Conservation (phyloP, 2,329 filamentous ascomycete genomes). For the Fusarium buharicum region DNA sequence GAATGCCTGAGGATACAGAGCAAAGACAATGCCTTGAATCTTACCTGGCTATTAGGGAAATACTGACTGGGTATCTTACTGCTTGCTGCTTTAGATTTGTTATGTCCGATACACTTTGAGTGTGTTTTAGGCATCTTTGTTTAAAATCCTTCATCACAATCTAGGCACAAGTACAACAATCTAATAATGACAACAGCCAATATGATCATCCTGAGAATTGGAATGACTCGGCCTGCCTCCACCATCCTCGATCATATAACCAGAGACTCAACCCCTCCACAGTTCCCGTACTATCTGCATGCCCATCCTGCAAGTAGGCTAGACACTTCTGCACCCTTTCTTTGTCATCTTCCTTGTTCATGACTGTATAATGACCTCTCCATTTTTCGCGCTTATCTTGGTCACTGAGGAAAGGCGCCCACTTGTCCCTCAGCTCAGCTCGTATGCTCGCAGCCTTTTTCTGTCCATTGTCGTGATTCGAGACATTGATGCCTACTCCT, state of each 20-base stretch:
- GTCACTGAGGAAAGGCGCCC: constrained; percentile 25
- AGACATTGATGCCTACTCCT: constrained; percentile 27
- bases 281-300: constrained; percentile 7
- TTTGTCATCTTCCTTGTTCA: constrained; percentile 37
- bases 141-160: too few species aligned
- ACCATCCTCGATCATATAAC: constrained; percentile 30
- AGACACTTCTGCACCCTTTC: constrained; percentile 19
- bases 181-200: neutral
- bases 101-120: too few species aligned
- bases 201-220: neutral
- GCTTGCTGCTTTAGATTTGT: too few species aligned
- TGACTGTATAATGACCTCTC: constrained; percentile 33
- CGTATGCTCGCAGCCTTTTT: constrained; percentile 6
- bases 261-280: constrained; percentile 25
- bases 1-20: too few species aligned
- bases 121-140: too few species aligned
- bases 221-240: constrained; percentile 9
- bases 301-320: neutral
- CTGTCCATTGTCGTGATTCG: constrained; percentile 4
- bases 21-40: too few species aligned
- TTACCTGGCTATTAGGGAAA: too few species aligned
- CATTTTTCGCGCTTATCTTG: constrained; percentile 26
- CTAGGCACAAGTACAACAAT: too few species aligned
- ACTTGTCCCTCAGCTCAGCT: constrained; percentile 18
- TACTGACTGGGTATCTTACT: too few species aligned